These are phyloP conservation scores for Papiliotrema terrestris DNA, from an alignment of 1,284 basidiomycete genomes.

Conservation along the genomic window DNA sequence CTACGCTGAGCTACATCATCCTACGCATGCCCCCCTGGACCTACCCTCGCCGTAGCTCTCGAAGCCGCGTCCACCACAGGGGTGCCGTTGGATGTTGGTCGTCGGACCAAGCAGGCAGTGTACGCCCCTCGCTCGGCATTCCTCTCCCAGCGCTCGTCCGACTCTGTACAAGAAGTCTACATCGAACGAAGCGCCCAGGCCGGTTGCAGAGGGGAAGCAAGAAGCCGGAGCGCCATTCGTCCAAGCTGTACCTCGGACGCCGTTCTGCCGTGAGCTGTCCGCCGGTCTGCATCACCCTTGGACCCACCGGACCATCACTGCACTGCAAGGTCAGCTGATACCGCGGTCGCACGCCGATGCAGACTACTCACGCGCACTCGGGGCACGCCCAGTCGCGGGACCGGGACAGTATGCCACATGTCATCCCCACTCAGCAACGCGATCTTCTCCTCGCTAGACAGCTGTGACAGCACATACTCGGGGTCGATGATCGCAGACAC, in stretches of 20 bases:
- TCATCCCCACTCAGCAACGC: slow-evolving; percentile 66
- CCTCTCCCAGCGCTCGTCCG: slow-evolving; percentile 61
- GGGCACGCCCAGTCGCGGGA: slow-evolving; percentile 64
- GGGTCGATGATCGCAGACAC: slow-evolving; percentile 3
- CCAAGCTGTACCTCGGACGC: slow-evolving; percentile 39
- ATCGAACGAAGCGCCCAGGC: slow-evolving; percentile 71
- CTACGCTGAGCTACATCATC: slow-evolving; percentile 25
- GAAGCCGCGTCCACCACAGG: slow-evolving; percentile 63
- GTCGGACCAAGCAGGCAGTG: slow-evolving; percentile 69
- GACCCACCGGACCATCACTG: slow-evolving; percentile 17
- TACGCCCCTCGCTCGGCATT: slow-evolving; percentile 65
- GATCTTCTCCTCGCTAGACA: slow-evolving; percentile 53
- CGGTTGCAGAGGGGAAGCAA: slow-evolving; percentile 56
- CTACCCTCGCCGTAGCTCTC: slow-evolving; percentile 27
- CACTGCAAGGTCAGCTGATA: slow-evolving; percentile 10
- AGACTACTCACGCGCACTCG: slow-evolving; percentile 59
- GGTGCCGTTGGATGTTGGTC: slow-evolving; percentile 72
- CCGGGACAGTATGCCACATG: slow-evolving; percentile 67
- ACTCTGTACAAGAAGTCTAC: slow-evolving; percentile 61
- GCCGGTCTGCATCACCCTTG: slow-evolving; percentile 58
- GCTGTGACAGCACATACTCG: slow-evolving; percentile 7
- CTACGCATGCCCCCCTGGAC: not conserved
- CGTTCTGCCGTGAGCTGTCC: slow-evolving; percentile 53
- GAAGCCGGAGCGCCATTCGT: slow-evolving; percentile 24
- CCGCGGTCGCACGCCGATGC: slow-evolving; percentile 18